Percentiles rank a stretch among this genome's conserved stretches.
Conservation (phyloP, 1,284 basidiomycete species). For the Cryptococcus depauperatus region DNA sequence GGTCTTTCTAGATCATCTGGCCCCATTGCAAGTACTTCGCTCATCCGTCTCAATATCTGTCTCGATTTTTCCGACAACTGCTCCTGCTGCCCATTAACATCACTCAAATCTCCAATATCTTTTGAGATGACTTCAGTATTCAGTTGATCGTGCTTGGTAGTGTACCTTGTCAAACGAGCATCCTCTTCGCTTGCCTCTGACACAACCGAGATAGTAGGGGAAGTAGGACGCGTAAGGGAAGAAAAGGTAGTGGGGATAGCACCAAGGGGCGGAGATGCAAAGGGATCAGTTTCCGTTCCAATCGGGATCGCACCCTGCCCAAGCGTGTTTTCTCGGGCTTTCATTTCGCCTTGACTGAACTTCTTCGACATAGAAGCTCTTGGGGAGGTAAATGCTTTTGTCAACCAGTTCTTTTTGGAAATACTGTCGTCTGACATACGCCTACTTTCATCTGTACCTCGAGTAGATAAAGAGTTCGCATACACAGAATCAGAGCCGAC, state of each 20-base stretch:
- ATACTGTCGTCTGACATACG: conserved; percentile 26
- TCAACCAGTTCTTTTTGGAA: conserved; percentile 26
- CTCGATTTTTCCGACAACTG: conserved; percentile 18
- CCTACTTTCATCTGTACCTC: neutral
- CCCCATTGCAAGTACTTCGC: conserved; percentile 55
- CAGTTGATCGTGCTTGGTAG: too few species aligned
- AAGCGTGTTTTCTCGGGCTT: conserved; percentile 1
- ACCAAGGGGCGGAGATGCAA: conserved; percentile 17
- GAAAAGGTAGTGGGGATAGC: conserved; percentile 5
- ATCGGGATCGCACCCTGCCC: conserved; percentile 12
- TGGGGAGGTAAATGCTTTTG: conserved; percentile 31
- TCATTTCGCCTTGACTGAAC: conserved; percentile 12
- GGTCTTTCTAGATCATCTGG: conserved; percentile 54
- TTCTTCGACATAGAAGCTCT: conserved; percentile 20
- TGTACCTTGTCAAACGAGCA: conserved; percentile 18
- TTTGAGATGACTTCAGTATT: conserved; percentile 7
- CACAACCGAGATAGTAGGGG: conserved; percentile 25
- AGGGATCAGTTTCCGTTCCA: conserved; percentile 22
- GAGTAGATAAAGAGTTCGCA: conserved; percentile 17
- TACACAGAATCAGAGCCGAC: conserved; percentile 20
- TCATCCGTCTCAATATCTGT: conserved; percentile 35
- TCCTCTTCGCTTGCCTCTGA: conserved; percentile 28
- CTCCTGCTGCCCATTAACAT: conserved; percentile 3
- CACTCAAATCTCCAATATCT: neutral
- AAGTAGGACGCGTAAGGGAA: conserved; percentile 15